Percentiles rank a stretch among this genome's conserved stretches.
Evolutionary conservation across 768 basidiomycete genomes (phyloP).

Genomic region (Tricholoma saponaceum): DNA sequence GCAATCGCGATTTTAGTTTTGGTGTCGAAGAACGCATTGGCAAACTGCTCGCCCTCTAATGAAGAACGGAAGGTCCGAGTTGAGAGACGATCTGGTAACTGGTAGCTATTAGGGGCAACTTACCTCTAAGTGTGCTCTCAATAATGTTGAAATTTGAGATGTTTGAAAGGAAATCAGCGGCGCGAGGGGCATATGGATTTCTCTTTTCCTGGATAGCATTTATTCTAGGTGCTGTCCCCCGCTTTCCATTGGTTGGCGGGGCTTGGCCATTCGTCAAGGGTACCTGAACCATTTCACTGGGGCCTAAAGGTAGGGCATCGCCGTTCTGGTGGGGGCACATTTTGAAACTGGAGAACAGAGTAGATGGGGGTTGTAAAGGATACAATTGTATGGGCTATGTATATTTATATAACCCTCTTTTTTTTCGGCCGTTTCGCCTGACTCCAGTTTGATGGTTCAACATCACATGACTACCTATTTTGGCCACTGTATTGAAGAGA

Average conservation of each 20-base stretch:
- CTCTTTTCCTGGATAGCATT: slow-evolving; percentile 38
- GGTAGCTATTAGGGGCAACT: slow-evolving; percentile 17
- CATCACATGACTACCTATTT: neutral
- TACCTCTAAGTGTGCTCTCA: slow-evolving; percentile 93
- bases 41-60: slow-evolving; percentile 98
- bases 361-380: neutral
- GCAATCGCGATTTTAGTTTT: slow-evolving; percentile 99
- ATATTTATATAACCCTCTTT: neutral
- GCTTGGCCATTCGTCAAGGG: slow-evolving; percentile 46
- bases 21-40: slow-evolving; percentile 99
- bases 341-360: slow-evolving; percentile 12
- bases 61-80: slow-evolving; percentile 1
- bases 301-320: slow-evolving; percentile 40
- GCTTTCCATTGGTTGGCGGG: slow-evolving; percentile 37
- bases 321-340: slow-evolving; percentile 66
- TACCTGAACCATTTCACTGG: slow-evolving; percentile 69
- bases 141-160: slow-evolving; percentile 94
- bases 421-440: slow-evolving; percentile 1
- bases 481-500: neutral
- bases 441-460: neutral
- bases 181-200: slow-evolving; percentile 89
- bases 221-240: slow-evolving; percentile 31
- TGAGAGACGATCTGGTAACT: slow-evolving; percentile 9
- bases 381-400: neutral
- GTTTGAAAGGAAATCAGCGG: slow-evolving; percentile 90